Base-by-base conservation (phyloP, 2,329 filamentous ascomycete genomes). In the Simplicillium sp. region DNA sequence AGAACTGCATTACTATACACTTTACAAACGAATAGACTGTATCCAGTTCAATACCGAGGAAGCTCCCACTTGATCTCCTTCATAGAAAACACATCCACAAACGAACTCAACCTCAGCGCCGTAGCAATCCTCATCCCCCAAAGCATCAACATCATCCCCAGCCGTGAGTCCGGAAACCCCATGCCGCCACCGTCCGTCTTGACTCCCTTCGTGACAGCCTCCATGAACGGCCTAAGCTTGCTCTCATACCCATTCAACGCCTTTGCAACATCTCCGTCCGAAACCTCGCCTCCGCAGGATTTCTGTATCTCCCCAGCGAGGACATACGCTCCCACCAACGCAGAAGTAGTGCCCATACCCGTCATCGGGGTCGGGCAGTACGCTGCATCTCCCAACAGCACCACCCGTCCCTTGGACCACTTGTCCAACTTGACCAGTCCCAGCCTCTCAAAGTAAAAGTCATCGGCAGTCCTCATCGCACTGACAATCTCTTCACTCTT, bases 341-440 rank as follows among this genome's bases (percentile, higher is more conserved):
- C 65, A 1, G 61, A 48, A 2, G 66, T 68, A 0, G 71, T 75
- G 0, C 75, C 74, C 58, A 70, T 65, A 0, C 75, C 76, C 0
- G 66, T 70, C 4, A 68, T 45, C 0, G 67, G 62, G 0, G 66
- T 62, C 0, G 73, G 70, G 17, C 65, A 68, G 48, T 67, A 70
- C 0, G 57, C 73, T 2, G 77, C 71, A 46, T 82, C 75, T 0
- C 75, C 76, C 0, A 78, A 39, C 0, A 77, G 56, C 2, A 61
- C 66, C 3, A 76, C 62, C 0, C 73, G 66, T 0, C 69, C 67
- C 0, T 54, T 54, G 3, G 57, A 65, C 69, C 65, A 75, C 4
- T 46, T 47, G 1, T 61, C 51, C 42, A 70, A 46, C 39, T 62
- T 65, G 33, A 80, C 65, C 35, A 69, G 63, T 0, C 59, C 68